Evolutionary conservation across 176 grass and related monocot species (phyloP).

Genomic region (Aechmea fasciata): DNA sequence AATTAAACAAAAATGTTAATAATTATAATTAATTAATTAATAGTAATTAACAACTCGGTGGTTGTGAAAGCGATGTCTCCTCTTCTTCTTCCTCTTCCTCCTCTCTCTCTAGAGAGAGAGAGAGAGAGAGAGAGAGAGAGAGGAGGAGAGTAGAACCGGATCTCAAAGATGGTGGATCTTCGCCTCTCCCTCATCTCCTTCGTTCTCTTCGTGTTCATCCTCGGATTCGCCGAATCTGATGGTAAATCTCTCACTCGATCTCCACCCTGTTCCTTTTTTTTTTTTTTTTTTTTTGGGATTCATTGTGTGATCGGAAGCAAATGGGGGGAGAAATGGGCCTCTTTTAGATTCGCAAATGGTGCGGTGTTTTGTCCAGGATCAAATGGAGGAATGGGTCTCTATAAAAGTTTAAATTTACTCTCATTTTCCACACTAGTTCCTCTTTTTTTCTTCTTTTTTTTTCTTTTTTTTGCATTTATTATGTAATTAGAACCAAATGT

Average conservation of each 20-base stretch:
- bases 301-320: not conserved
- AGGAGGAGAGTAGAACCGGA: not conserved
- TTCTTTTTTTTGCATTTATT: not conserved
- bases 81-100: too few relatives aligned
- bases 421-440: not conserved
- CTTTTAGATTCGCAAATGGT: not conserved
- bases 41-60: too few relatives aligned
- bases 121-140: too few relatives aligned
- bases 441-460: too few relatives aligned
- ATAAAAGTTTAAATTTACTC: not conserved
- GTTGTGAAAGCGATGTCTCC: too few relatives aligned
- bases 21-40: too few relatives aligned
- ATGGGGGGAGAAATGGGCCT: not conserved
- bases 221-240: slow-evolving; percentile 10
- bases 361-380: too few relatives aligned
- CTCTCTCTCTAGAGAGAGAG: not conserved
- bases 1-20: too few relatives aligned
- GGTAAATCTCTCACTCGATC: not conserved
- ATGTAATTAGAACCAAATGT: not conserved
- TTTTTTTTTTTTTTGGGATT: not conserved
- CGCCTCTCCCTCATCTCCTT: slow-evolving; percentile 5
- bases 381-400: too few relatives aligned
- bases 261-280: not conserved
- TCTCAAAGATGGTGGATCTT: slow-evolving; percentile 11
- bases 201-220: not conserved